Conservation (phyloP, 805 yeast genomes). For the Ogataea nakhonphanomensis region DNA sequence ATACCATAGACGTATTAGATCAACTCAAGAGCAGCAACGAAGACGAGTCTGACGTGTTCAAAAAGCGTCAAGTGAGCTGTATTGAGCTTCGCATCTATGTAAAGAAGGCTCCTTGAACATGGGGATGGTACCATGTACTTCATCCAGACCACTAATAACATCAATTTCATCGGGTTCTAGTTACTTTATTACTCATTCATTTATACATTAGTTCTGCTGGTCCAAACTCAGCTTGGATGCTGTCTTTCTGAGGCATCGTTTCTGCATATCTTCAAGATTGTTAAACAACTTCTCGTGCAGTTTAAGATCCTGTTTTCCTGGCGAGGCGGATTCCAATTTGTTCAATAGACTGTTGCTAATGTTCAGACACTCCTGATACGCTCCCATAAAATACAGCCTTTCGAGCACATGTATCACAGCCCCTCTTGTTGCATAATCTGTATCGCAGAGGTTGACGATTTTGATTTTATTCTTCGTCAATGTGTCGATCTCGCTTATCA, state of each 20-base stretch:
- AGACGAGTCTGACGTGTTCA: slow-evolving; percentile 31
- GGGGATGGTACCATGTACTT: too few relatives aligned
- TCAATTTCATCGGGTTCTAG: too few relatives aligned
- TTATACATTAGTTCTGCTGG: neutral
- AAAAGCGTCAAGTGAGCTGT: slow-evolving; percentile 45
- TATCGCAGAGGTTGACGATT: slow-evolving; percentile 22
- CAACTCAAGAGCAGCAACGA: slow-evolving; percentile 42
- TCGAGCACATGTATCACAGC: slow-evolving; percentile 59
- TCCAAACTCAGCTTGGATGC: neutral
- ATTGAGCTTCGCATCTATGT: slow-evolving; percentile 42
- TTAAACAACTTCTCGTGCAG: slow-evolving; percentile 48
- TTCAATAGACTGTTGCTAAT: slow-evolving; percentile 32
- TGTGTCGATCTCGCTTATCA: slow-evolving; percentile 45
- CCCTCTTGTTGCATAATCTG: slow-evolving; percentile 53
- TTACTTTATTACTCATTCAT: too few relatives aligned
- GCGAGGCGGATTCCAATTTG: slow-evolving; percentile 27
- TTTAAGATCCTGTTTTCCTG: slow-evolving; percentile 33
- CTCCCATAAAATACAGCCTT: slow-evolving; percentile 52
- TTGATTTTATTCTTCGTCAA: slow-evolving; percentile 21
- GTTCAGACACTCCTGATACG: slow-evolving; percentile 50
- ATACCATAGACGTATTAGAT: slow-evolving; percentile 66
- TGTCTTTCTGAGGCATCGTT: slow-evolving; percentile 34
- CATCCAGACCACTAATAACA: too few relatives aligned
- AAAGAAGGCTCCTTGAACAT: neutral
- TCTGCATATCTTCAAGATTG: slow-evolving; percentile 46